Conservation (phyloP, 768 basidiomycete species). For the Exidia glandulosa region DNA sequence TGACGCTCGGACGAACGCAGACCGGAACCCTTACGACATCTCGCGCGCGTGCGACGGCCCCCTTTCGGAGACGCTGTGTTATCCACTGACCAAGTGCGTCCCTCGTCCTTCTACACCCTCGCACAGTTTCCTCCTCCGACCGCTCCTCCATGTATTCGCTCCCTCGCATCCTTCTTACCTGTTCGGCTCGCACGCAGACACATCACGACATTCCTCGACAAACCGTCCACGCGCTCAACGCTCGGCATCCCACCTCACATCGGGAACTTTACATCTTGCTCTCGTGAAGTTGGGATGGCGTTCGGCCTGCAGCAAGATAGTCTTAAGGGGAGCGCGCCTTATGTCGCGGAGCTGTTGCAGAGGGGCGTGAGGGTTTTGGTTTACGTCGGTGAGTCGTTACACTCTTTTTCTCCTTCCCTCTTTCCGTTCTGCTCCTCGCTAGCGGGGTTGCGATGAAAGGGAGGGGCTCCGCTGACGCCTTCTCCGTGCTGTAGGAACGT, state of each 20-base stretch:
- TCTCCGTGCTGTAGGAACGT: neutral
- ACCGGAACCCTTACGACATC: constrained; percentile 21
- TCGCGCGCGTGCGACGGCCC: constrained; percentile 19
- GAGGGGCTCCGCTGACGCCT: no score
- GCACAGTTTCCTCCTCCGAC: no score
- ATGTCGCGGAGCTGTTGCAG: constrained; percentile 44
- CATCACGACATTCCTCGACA: constrained; percentile 53
- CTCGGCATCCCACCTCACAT: constrained; percentile 49
- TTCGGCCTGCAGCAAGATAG: constrained; percentile 14
- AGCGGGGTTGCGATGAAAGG: no score
- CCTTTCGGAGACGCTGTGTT: constrained; percentile 22
- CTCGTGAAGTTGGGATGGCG: constrained; percentile 4
- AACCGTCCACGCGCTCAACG: constrained; percentile 35
- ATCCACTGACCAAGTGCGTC: constrained; percentile 24
- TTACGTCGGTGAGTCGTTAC: constrained; percentile 37
- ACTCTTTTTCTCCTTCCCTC: neutral
- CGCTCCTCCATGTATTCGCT: no score
- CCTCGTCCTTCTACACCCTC: constrained; percentile 17
- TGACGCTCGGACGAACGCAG: no score
- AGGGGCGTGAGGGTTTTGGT: constrained; percentile 41
- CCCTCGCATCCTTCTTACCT: neutral
- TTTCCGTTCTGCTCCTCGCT: neutral
- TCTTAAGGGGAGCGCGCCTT: constrained; percentile 8
- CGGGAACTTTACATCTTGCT: constrained; percentile 31
- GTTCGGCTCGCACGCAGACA: constrained; percentile 23